Percentiles rank a stretch among this genome's conserved stretches.
phyloP scores from a whole-genome alignment of 352 stramenopile species.

The Phytophthora fragariae region DNA sequence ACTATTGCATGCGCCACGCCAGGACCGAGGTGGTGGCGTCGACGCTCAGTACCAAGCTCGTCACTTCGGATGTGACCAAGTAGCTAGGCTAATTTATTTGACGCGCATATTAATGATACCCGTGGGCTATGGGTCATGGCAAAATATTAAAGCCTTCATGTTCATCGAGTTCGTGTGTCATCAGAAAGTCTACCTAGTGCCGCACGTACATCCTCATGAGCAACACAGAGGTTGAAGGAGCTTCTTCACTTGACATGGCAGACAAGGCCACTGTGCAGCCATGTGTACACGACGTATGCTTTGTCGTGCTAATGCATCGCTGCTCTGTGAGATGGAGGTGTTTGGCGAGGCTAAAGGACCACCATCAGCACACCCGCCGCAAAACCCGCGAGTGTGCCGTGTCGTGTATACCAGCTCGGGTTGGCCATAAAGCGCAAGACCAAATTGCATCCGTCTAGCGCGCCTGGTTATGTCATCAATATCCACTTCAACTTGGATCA shows the following conservation, averaged over 20 bases:
- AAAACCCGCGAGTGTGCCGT: background rate
- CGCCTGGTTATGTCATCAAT: background rate
- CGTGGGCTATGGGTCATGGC: background rate
- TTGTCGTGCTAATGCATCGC: background rate
- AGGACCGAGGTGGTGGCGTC: background rate
- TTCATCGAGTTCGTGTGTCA: background rate
- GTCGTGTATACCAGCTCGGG: no score
- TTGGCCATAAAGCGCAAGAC: no score
- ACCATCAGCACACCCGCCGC: background rate
- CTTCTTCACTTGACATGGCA: background rate
- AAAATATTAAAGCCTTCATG: slow-evolving; percentile 3
- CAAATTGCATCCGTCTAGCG: background rate
- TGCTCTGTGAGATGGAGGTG: background rate
- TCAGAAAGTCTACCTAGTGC: background rate
- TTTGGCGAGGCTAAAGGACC: background rate
- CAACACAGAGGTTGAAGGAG: background rate
- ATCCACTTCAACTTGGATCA: slow-evolving; percentile 26
- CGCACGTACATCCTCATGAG: background rate
- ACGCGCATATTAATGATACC: slow-evolving; percentile 10
- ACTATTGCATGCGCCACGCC: slow-evolving; percentile 53
- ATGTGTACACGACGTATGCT: background rate
- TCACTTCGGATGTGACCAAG: slow-evolving; percentile 4
- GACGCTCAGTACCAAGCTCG: background rate
- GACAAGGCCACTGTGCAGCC: background rate
- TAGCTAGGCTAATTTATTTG: slow-evolving; percentile 25